Evolutionary conservation across 2,329 filamentous ascomycete genomes (phyloP).

Genomic region (Falciphora oryzae): DNA sequence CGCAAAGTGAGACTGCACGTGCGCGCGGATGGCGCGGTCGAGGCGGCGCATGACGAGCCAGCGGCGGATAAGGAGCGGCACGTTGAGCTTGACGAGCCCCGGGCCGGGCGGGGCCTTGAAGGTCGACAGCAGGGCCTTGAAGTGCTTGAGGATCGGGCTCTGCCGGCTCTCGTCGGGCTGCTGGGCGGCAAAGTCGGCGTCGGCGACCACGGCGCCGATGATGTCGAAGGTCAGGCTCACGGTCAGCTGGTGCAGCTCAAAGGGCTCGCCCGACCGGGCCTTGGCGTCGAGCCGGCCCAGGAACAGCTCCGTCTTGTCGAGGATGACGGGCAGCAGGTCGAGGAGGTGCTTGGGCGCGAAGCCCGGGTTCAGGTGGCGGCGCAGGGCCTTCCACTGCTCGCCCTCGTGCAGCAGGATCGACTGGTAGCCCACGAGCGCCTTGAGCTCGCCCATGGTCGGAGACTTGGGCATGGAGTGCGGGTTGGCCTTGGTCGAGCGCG

Average conservation of each 20-base stretch:
- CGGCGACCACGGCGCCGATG: slow-evolving; percentile 31
- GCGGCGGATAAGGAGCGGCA: neutral
- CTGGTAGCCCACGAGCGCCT: slow-evolving; percentile 19
- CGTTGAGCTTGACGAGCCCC: slow-evolving; percentile 1
- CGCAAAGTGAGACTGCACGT: slow-evolving; percentile 9
- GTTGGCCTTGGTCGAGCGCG: slow-evolving; percentile 24
- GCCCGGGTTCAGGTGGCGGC: slow-evolving; percentile 31
- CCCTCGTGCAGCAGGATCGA: slow-evolving; percentile 20
- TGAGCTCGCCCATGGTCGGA: slow-evolving; percentile 21
- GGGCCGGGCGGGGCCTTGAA: neutral
- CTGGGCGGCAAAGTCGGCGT: slow-evolving; percentile 28
- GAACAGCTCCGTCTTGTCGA: slow-evolving; percentile 29
- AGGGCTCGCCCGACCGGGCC: slow-evolving; percentile 20
- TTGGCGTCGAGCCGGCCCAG: slow-evolving; percentile 24
- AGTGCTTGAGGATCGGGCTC: slow-evolving; percentile 4
- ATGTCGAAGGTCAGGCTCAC: slow-evolving; percentile 34
- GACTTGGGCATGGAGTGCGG: slow-evolving; percentile 29
- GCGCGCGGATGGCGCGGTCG: neutral
- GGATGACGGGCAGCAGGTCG: slow-evolving; percentile 28
- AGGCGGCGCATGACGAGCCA: slow-evolving; percentile 1
- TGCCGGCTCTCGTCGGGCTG: slow-evolving; percentile 13
- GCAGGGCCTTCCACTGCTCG: slow-evolving; percentile 26
- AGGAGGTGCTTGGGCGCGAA: slow-evolving; percentile 34
- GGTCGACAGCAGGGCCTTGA: neutral
- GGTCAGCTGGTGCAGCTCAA: slow-evolving; percentile 23